Percentiles rank a stretch among this genome's conserved stretches.
Conservation (phyloP, 495 filamentous ascomycete species). For the Hypoxylon fragiforme region DNA sequence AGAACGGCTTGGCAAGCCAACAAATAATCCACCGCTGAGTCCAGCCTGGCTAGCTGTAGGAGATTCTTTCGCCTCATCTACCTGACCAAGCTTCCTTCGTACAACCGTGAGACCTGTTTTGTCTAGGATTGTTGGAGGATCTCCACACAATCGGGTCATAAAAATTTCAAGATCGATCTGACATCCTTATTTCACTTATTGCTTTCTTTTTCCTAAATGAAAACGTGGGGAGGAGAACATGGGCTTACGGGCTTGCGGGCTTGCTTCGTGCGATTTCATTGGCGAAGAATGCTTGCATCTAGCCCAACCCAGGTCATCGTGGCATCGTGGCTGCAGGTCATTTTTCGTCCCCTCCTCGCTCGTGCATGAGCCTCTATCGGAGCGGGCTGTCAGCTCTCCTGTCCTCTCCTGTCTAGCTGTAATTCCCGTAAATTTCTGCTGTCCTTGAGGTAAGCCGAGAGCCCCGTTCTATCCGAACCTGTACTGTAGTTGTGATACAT, state of each 20-base stretch:
- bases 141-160: no score
- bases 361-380: constrained; percentile 18
- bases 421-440: background rate
- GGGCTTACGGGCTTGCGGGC: constrained; percentile 2
- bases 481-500: constrained; percentile 18
- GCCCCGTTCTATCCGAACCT: constrained; percentile 3
- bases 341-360: constrained; percentile 21
- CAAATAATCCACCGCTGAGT: constrained; percentile 4
- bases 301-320: background rate
- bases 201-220: no score
- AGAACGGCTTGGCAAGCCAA: constrained; percentile 23
- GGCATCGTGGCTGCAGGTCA: constrained; percentile 17
- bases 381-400: background rate
- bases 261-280: constrained; percentile 13
- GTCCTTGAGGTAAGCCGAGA: background rate
- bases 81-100: background rate
- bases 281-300: constrained; percentile 5
- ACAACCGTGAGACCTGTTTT: background rate
- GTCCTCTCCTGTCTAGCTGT: background rate
- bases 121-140: background rate
- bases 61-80: background rate
- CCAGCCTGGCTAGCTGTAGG: background rate
- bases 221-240: background rate
- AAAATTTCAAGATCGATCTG: no score
- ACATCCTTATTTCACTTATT: background rate